Evolutionary conservation across 176 grass and related monocot species (phyloP).

Genomic region (Elymus sibiricus): DNA sequence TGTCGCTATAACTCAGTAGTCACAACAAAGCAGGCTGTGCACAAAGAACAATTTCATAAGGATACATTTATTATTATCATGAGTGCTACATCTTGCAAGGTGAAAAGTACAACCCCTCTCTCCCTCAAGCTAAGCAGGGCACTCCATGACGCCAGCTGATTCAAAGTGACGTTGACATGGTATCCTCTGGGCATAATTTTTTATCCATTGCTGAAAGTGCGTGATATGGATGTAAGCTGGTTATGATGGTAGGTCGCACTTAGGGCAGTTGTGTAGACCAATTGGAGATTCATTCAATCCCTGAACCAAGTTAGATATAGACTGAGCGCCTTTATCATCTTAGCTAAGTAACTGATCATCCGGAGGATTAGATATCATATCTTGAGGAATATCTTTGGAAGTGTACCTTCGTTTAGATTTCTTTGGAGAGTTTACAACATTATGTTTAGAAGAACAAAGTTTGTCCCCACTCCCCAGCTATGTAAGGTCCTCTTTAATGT

Average conservation of each 20-base stretch:
- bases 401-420: slow-evolving; percentile 22
- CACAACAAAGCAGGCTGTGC: no score
- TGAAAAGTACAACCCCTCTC: no score
- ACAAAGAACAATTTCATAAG: no score
- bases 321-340: slow-evolving; percentile 15
- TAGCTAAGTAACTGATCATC: slow-evolving; percentile 31
- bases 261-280: slow-evolving; percentile 61
- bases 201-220: slow-evolving; percentile 41
- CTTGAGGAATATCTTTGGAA: slow-evolving; percentile 28
- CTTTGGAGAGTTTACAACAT: slow-evolving; percentile 10
- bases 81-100: no score
- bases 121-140: no score
- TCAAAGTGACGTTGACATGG: not conserved
- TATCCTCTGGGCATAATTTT: slow-evolving; percentile 57
- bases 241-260: slow-evolving; percentile 64
- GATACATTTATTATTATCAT: no score
- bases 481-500: slow-evolving; percentile 23
- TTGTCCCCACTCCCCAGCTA: not conserved
- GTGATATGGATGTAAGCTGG: slow-evolving; percentile 69
- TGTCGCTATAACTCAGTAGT: no score
- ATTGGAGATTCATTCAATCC: slow-evolving; percentile 53
- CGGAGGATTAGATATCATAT: slow-evolving; percentile 15
- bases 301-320: slow-evolving; percentile 45
- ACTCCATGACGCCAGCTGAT: no score
- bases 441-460: slow-evolving; percentile 17